phyloP scores from a whole-genome alignment of 192 early-diverging fungal species.

The Oehlia diaphana region DNA sequence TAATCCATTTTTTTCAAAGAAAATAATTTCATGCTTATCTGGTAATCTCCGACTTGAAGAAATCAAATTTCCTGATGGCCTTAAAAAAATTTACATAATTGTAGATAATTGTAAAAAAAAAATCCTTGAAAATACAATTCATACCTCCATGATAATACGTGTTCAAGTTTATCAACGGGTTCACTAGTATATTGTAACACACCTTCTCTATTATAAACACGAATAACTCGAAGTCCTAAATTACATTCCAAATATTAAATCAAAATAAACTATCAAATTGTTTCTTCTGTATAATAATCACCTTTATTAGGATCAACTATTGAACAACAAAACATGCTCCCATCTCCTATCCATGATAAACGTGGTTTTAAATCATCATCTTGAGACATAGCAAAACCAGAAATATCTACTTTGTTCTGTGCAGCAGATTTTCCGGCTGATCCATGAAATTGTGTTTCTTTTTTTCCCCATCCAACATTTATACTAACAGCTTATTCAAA shows the following conservation, averaged over 20 bases:
- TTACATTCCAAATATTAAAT: not conserved
- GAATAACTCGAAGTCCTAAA: slow-evolving; percentile 60
- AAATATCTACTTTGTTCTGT: slow-evolving; percentile 44
- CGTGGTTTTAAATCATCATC: slow-evolving; percentile 74
- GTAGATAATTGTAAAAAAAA: not conserved
- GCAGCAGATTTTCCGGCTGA: slow-evolving; percentile 79
- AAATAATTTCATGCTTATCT: slow-evolving; percentile 84
- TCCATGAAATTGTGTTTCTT: slow-evolving; percentile 98
- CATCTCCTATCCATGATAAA: slow-evolving; percentile 91
- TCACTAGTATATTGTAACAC: slow-evolving; percentile 82
- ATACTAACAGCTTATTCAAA: slow-evolving; percentile 57
- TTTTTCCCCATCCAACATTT: slow-evolving; percentile 94
- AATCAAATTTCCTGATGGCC: slow-evolving; percentile 83
- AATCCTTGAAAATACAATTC: not conserved
- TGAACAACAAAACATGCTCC: slow-evolving; percentile 77
- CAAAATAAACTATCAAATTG: not conserved
- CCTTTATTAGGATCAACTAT: slow-evolving; percentile 56
- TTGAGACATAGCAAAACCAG: slow-evolving; percentile 44
- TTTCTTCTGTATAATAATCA: slow-evolving; percentile 18
- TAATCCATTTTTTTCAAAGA: slow-evolving; percentile 94
- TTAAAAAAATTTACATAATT: slow-evolving; percentile 13
- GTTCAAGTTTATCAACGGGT: slow-evolving; percentile 73
- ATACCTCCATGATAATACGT: slow-evolving; percentile 74
- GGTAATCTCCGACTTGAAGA: slow-evolving; percentile 75
- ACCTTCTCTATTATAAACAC: slow-evolving; percentile 86